A percentile compares a stretch with the other conserved stretches of the same genome.
Conservation (phyloP, 2,329 filamentous ascomycete species). For the Teratosphaeria zuluensis region DNA sequence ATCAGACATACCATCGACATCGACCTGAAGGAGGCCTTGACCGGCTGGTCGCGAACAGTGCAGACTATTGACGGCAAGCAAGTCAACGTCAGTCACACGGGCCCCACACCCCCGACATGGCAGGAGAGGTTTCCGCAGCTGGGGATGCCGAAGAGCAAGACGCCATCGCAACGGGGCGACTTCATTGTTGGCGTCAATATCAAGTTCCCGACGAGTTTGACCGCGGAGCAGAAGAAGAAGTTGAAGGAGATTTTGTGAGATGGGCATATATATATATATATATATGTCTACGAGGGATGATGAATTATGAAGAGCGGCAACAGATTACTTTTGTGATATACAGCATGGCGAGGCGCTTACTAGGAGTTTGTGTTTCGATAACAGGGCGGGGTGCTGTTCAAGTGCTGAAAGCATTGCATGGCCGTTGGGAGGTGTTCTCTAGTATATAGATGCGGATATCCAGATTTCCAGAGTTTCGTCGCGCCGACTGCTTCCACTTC, state of each 20-base stretch:
- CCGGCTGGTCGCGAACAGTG: slow-evolving; percentile 86
- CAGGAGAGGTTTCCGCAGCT: slow-evolving; percentile 71
- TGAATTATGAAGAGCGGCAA: not conserved
- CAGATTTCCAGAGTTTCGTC: not conserved
- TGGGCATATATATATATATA: too few species aligned
- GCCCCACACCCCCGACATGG: slow-evolving; percentile 76
- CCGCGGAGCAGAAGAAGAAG: slow-evolving; percentile 65
- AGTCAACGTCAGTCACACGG: slow-evolving; percentile 65
- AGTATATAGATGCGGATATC: not conserved
- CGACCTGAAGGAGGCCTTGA: slow-evolving; percentile 84
- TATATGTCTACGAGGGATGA: not conserved
- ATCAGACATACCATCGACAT: slow-evolving; percentile 70
- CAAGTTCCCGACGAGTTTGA: slow-evolving; percentile 76
- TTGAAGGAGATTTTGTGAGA: slow-evolving; percentile 64
- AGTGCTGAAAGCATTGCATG: slow-evolving; percentile 6
- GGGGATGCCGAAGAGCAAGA: slow-evolving; percentile 95
- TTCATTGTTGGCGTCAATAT: slow-evolving; percentile 87
- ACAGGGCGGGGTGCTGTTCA: slow-evolving; percentile 6
- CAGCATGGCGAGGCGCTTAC: slow-evolving; percentile 3
- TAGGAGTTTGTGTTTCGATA: not conserved
- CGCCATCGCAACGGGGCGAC: slow-evolving; percentile 72
- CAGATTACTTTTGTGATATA: not conserved
- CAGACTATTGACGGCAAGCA: slow-evolving; percentile 88
- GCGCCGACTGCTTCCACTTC: too few species aligned
- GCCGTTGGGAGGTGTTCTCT: not conserved